Evolutionary conservation across 108 stramenopile genomes (phyloP).

Genomic region (Cyclotella baltica): DNA sequence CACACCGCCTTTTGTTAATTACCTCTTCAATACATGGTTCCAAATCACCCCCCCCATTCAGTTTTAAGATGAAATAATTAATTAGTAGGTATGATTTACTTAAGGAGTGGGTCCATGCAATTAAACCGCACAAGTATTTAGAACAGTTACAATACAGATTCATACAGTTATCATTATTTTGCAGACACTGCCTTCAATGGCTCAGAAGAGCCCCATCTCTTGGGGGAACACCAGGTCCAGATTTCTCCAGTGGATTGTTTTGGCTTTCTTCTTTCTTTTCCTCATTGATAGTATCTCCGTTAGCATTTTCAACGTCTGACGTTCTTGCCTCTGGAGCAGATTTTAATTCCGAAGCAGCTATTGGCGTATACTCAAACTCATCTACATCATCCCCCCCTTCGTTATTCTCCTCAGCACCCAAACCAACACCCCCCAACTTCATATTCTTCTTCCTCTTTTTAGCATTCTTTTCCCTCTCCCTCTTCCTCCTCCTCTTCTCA

Average conservation of each 20-base stretch:
- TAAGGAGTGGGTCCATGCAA: no score
- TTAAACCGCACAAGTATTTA: no score
- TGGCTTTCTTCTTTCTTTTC: neutral
- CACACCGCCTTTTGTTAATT: no score
- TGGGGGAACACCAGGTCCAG: no score
- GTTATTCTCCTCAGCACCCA: conserved; percentile 9
- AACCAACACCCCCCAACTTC: conserved; percentile 63
- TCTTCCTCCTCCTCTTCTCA: conserved; percentile 75
- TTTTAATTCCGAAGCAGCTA: conserved; percentile 26
- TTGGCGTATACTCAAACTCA: conserved; percentile 55
- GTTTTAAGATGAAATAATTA: no score
- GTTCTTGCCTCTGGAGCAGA: neutral
- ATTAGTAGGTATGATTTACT: no score
- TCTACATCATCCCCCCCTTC: conserved; percentile 28
- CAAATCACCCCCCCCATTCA: no score
- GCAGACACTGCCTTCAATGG: no score
- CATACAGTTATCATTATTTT: no score
- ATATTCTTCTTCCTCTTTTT: conserved; percentile 81
- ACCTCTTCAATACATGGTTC: no score
- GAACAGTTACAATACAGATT: no score
- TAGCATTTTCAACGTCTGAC: neutral
- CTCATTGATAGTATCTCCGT: neutral
- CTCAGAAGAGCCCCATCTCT: no score
- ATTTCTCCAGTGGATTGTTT: neutral
- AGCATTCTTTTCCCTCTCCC: conserved; percentile 88